phyloP scores from a whole-genome alignment of 441 rosid species.

The Geranium incanum region DNA sequence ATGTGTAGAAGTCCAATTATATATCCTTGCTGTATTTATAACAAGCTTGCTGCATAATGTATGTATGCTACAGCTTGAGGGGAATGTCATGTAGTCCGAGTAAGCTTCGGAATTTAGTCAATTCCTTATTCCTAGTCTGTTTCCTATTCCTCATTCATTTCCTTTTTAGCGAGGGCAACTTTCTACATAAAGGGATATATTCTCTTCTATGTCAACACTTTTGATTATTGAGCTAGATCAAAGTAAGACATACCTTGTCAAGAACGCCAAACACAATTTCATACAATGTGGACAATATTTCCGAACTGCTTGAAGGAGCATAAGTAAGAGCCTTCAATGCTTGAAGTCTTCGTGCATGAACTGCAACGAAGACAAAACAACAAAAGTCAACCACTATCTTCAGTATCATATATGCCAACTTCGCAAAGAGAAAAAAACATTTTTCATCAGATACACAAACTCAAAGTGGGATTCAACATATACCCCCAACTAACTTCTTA shows the following conservation, averaged over 20 bases:
- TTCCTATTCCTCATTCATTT: too few species aligned
- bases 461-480: not conserved
- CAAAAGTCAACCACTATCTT: constrained; percentile 28
- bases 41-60: too few species aligned
- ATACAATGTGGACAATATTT: constrained; percentile 70
- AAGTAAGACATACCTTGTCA: constrained; percentile 63
- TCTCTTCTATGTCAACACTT: not conserved
- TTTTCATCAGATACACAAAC: not conserved
- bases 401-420: constrained; percentile 4
- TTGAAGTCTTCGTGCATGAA: constrained; percentile 90
- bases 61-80: too few species aligned
- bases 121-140: too few species aligned
- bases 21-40: too few species aligned
- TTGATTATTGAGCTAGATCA: not conserved
- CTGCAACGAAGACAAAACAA: constrained; percentile 31
- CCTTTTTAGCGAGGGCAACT: too few species aligned
- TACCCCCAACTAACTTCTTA: not conserved
- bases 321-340: constrained; percentile 96
- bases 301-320: constrained; percentile 77
- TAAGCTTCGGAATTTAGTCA: too few species aligned
- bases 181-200: too few species aligned
- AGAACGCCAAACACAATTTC: constrained; percentile 93
- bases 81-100: too few species aligned
- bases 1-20: too few species aligned
- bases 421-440: constrained; percentile 1